Conservation (phyloP, 768 basidiomycete genomes). For the Tulasnella sp. region DNA sequence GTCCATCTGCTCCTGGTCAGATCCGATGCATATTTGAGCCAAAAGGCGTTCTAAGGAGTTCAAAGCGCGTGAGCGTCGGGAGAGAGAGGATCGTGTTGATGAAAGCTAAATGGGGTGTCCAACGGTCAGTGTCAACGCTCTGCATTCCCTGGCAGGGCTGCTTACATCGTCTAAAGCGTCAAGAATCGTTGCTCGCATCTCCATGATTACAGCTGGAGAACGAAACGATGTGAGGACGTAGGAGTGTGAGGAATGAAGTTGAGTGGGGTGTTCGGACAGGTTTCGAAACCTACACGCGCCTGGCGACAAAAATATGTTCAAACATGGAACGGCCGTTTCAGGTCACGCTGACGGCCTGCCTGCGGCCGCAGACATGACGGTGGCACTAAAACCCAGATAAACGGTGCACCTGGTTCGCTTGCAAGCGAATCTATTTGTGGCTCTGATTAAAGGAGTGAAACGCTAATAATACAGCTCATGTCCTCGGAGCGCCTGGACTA, state of each 20-base stretch:
- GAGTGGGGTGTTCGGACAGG: background rate
- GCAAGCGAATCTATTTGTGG: background rate
- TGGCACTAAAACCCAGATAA: background rate
- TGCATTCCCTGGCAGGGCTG: slow-evolving; percentile 10
- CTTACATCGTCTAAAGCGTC: slow-evolving; percentile 68
- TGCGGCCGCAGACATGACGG: background rate
- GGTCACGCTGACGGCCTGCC: slow-evolving; percentile 12
- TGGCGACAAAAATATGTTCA: background rate
- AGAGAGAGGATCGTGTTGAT: slow-evolving; percentile 56
- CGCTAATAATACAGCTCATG: background rate
- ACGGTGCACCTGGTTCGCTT: background rate
- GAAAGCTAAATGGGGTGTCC: slow-evolving; percentile 47
- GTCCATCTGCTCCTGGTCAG: slow-evolving; percentile 42
- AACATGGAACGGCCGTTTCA: background rate
- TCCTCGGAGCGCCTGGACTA: background rate
- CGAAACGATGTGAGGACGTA: background rate
- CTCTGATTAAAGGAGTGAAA: background rate
- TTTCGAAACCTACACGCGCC: slow-evolving; percentile 13
- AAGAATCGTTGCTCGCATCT: slow-evolving; percentile 34
- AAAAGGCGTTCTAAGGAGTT: slow-evolving; percentile 43
- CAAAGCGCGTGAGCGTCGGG: slow-evolving; percentile 55
- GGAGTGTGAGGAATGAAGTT: background rate
- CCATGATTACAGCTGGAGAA: slow-evolving; percentile 12
- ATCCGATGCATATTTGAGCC: slow-evolving; percentile 49
- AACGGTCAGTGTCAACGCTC: slow-evolving; percentile 28